Evolutionary conservation across 1,284 basidiomycete species (phyloP), one percentile per base, ranked within the genome.

Genomic region (Ganoderma leucocontextum): DNA sequence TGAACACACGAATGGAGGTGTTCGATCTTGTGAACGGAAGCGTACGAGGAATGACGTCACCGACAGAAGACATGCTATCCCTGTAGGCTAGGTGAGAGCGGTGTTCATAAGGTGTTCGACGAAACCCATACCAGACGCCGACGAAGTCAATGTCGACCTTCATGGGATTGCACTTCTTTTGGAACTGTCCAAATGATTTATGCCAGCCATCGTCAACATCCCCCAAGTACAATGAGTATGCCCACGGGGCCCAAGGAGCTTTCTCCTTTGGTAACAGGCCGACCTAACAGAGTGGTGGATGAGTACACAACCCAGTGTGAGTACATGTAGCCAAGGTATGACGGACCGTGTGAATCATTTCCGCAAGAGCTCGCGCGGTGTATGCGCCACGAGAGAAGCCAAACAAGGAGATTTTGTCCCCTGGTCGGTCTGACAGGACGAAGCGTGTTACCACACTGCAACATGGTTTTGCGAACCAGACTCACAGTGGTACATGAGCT

Each of bases 351-450:
- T 87, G 84, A 22, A 87, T 71, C 85, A 88, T 88, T 4, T 86
- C 86, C 0, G 86, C 86, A 0, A 87, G 75, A n/a, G 84, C 84
- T 60, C 76, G 74, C 15, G 78, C 78, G 33, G 87, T 90, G 73
- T 90, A 90, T 47, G 89, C 89, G 2, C 90, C 90, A 4, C 90
- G 84, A 17, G 87, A 90, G 77, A 91, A 92, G 6, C 87, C 87
- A 71, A 89, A 88, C 12, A 88, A 79, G 70, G 85, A 86, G 35
- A 87, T 87, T 64, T 84, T 83, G 74, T 88, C 87, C 7, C 83
- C 83, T n/a, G 79, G 77, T 33, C 77, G 65, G 69, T 81, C 78
- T 86, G 79, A 19, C 9, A 10, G 39, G 9, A 8, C 39, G 13
- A 10, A 8, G 39, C 13, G 13, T 13, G 39, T 39, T 10, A 39